Conservation (phyloP, 352 stramenopile species). For the Aphanomyces cochlioides region DNA sequence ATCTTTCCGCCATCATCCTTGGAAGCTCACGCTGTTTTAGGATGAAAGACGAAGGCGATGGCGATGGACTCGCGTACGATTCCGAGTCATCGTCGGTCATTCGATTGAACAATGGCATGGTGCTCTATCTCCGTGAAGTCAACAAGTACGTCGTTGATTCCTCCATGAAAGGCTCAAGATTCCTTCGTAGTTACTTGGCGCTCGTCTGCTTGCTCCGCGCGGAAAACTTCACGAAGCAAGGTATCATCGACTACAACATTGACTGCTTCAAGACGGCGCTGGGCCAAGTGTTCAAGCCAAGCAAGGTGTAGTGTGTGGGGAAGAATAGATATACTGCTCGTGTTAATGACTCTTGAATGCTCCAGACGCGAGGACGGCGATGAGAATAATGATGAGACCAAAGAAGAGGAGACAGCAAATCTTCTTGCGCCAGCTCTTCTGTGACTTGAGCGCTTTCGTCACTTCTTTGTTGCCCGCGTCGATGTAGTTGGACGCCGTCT, state of each 20-base stretch:
- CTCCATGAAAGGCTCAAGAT: slow-evolving; percentile 5
- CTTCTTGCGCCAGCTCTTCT: slow-evolving; percentile 96
- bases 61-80: slow-evolving; percentile 93
- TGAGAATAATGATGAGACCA: slow-evolving; percentile 69
- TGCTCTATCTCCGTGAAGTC: slow-evolving; percentile 92
- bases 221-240: slow-evolving; percentile 97
- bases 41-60: slow-evolving; percentile 89
- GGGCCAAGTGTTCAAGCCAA: slow-evolving; percentile 77
- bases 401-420: slow-evolving; percentile 89
- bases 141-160: slow-evolving; percentile 65
- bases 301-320: slow-evolving; percentile 37
- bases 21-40: slow-evolving; percentile 34
- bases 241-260: slow-evolving; percentile 99
- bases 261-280: slow-evolving; percentile 96
- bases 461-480: slow-evolving; percentile 96
- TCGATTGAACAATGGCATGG: slow-evolving; percentile 97
- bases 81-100: slow-evolving; percentile 95
- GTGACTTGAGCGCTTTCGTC: slow-evolving; percentile 92
- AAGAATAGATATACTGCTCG: not conserved
- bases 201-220: slow-evolving; percentile 95
- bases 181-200: slow-evolving; percentile 86
- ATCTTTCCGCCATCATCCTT: not conserved
- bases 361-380: slow-evolving; percentile 58
- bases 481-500: slow-evolving; percentile 94
- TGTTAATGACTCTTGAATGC: slow-evolving; percentile 46